Conservation (phyloP, 768 basidiomycete genomes). For the Coprinellus micaceus region DNA sequence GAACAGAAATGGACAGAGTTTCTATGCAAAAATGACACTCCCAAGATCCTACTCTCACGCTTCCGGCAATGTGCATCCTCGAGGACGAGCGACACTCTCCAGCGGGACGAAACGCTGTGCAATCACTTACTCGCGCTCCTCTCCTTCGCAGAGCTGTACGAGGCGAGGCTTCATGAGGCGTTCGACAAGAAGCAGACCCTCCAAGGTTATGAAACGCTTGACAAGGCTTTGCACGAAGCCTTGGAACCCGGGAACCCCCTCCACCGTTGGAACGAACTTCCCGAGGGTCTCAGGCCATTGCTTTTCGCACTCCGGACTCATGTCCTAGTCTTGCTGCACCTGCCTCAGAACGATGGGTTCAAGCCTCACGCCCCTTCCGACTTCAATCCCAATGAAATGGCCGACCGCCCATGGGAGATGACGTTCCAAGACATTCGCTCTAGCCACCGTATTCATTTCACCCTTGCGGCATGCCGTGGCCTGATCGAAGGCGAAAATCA, state of each 20-base stretch:
- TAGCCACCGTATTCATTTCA: not conserved
- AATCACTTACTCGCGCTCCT: not conserved
- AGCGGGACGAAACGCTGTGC: not conserved
- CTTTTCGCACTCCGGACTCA: not conserved
- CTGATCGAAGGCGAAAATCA: not conserved
- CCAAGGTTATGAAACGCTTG: not conserved
- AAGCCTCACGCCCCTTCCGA: too few species aligned
- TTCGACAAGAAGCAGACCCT: not conserved
- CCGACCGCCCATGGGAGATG: conserved; percentile 2
- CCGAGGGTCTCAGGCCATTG: not conserved
- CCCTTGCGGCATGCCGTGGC: not conserved
- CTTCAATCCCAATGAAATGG: not conserved
- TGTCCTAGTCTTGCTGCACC: not conserved
- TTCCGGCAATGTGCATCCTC: not conserved
- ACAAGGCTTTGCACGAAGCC: not conserved
- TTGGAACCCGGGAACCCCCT: not conserved
- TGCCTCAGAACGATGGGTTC: too few species aligned
- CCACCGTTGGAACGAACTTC: conserved; percentile 1
- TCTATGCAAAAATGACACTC: not conserved
- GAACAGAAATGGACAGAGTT: not conserved
- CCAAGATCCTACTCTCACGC: not conserved
- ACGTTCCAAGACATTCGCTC: not conserved
- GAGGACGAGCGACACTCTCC: not conserved
- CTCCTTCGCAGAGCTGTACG: not conserved
- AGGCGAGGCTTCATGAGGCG: not conserved